These are phyloP conservation scores for Silene vulgaris DNA, from an alignment of 179 eudicot species.

Conservation along the genomic window DNA sequence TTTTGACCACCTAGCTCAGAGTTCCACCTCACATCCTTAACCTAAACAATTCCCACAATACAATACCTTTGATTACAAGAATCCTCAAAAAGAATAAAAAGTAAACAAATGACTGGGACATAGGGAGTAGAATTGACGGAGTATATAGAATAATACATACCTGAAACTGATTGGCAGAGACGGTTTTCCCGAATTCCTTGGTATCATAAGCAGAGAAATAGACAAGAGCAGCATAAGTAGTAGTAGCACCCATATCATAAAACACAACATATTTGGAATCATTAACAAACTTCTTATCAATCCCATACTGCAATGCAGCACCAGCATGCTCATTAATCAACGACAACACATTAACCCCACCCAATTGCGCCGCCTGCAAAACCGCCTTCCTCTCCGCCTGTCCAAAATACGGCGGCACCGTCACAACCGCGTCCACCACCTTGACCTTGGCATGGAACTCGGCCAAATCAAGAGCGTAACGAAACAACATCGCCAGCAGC, in stretches of 20 bases:
- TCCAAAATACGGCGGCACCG: conserved; percentile 82
- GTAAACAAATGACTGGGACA: no score
- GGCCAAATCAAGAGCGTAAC: background rate
- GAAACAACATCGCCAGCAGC: conserved; percentile 65
- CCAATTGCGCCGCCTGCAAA: conserved; percentile 72
- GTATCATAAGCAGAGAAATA: conserved; percentile 77
- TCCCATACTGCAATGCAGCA: conserved; percentile 95
- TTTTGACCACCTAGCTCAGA: conserved; percentile 86
- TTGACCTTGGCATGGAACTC: conserved; percentile 56
- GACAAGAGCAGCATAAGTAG: conserved; percentile 87
- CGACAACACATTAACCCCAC: conserved; percentile 72
- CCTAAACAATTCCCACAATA: conserved; percentile 33
- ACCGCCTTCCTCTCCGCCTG: conserved; percentile 83
- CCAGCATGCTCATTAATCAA: conserved; percentile 86
- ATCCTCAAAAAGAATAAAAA: no score
- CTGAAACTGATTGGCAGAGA: conserved; percentile 89
- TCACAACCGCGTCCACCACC: conserved; percentile 77
- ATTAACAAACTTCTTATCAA: conserved; percentile 88
- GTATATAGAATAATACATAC: conserved; percentile 26
- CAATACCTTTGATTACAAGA: no score
- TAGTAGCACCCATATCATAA: conserved; percentile 86
- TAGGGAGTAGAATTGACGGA: no score
- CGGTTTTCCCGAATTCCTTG: conserved; percentile 79
- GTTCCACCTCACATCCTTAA: conserved; percentile 90
- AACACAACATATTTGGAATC: conserved; percentile 77